Evolutionary conservation across 1,139 yeast genomes (phyloP), one percentile per base, ranked within the genome.

Genomic region (Geotrichum klebahnii): DNA sequence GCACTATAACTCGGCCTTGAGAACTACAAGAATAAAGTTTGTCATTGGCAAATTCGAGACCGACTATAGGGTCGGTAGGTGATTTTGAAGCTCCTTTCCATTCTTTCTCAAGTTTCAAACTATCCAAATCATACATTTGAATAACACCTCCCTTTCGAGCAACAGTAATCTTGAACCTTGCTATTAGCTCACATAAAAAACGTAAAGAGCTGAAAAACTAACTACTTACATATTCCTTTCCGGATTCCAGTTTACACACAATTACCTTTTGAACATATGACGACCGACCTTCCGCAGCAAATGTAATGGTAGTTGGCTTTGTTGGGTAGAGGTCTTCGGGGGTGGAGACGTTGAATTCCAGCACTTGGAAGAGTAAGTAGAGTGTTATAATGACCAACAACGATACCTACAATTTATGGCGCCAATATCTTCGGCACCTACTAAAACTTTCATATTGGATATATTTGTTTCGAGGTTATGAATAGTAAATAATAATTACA

Each of bases 11-110:
- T 49, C 67, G 67, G 5, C 81, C 81, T 8, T 70, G 70, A 10
- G 64, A 62, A 2, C 77, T 74, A 56, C 80, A 76, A 38, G 73
- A 70, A 54, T 71, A 73, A 31, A 77, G 66, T 57, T 65, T 55
- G 32, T 65, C 66, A 34, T 63, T 54, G 46, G 66, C 56, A 55
- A 57, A 55, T 53, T 68, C 66, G 33, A 71, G 54, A n/a, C 68
- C 64, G 4, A 67, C 67, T 19, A 71, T 61, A n/a, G 66, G 61
- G 46, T 67, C 72, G 17, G 53, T 60, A 17, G 55, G 50, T 35
- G 58, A 55, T 50, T 54, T 53, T 31, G 58, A 53, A 37, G 61
- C 58, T 46, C 65, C 67, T 54, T 62, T 66, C 72, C 72, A 70
- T 50, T 69, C 74, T 37, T 58, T 60, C 38, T 59, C 53, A 16